Evolutionary conservation across 2,329 filamentous ascomycete species (phyloP).

Genomic region (Thielaviopsis populi): DNA sequence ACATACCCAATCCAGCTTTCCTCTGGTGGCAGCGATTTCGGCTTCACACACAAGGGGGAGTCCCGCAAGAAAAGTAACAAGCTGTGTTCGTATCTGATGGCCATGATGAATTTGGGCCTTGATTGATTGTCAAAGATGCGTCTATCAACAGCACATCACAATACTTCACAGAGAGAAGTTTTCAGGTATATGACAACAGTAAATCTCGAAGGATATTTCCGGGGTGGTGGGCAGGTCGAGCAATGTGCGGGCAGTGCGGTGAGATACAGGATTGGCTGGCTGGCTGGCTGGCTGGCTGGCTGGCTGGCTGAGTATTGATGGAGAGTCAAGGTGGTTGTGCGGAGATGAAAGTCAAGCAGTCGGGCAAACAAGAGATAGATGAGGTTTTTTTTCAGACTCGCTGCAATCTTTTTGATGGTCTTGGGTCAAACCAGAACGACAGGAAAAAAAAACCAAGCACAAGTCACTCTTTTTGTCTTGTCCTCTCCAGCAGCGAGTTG

Average conservation of each 20-base stretch:
- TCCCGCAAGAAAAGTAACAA: slow-evolving; percentile 60
- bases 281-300: neutral
- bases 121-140: neutral
- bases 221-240: neutral
- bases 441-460: neutral
- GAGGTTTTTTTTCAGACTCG: neutral
- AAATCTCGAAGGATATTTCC: neutral
- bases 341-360: neutral
- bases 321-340: neutral
- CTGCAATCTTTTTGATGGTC: neutral
- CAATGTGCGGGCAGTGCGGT: neutral
- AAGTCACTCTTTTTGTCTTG: neutral
- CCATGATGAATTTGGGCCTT: slow-evolving; percentile 4
- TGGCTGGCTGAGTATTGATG: neutral
- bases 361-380: neutral
- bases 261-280: neutral
- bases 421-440: neutral
- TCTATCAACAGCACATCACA: neutral
- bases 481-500: neutral
- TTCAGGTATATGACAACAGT: neutral
- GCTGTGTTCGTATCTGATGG: slow-evolving; percentile 56
- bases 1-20: slow-evolving; percentile 95
- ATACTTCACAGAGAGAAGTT: neutral
- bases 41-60: slow-evolving; percentile 73
- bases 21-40: slow-evolving; percentile 60